Evolutionary conservation across 495 filamentous ascomycete species (phyloP), one percentile per base, ranked within the genome.

Genomic region (Aspergillus hancockii): DNA sequence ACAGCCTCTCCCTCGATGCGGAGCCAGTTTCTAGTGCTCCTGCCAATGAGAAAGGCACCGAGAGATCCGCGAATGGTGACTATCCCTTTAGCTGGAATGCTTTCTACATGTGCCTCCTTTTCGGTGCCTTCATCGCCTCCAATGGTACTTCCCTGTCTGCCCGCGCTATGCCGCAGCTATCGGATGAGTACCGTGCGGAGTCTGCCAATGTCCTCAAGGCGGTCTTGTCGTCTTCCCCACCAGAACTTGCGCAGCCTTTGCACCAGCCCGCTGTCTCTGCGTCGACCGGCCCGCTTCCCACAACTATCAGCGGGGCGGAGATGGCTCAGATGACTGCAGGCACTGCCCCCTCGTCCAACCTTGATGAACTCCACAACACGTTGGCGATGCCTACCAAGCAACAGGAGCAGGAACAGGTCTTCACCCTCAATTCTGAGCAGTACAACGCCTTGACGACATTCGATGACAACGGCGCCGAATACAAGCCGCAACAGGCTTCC

Each of bases 71-170:
- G 49, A 83, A 88, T 73, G 78, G 81, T 69, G 81, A 81, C 60
- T 73, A 81, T 55, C 76, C 81, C 36, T 80, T 87, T 72, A 75
- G 76, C 73, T 81, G 83, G 74, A 85, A 85, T 36, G 71, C 81
- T 30, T 81, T 86, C 67, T 80, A 79, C 65, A 84, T 85, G 92
- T 90, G 97, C 64, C 90, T 98, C 60, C 90, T 98, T 57, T 93
- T 96, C 67, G 94, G 94, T 65, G 94, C 94, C 52, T 97, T 96
- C 72, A 92, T 98, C 60, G 92, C 93, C 54, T 97, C 93, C 47
- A 96, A 93, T 77, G 83, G 81, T 53, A 75, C 83, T 3, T 74
- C 85, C 71, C 67, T 88, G 66, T 62, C 87, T 65, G 63, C 85
- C 46, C 75, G 75, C 28, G 77, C 75, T 0, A 86, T 97, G 65